Evolutionary conservation across 148 eudicot genomes (phyloP), one percentile per base, ranked within the genome.

Genomic region (Rhododendron vialii): DNA sequence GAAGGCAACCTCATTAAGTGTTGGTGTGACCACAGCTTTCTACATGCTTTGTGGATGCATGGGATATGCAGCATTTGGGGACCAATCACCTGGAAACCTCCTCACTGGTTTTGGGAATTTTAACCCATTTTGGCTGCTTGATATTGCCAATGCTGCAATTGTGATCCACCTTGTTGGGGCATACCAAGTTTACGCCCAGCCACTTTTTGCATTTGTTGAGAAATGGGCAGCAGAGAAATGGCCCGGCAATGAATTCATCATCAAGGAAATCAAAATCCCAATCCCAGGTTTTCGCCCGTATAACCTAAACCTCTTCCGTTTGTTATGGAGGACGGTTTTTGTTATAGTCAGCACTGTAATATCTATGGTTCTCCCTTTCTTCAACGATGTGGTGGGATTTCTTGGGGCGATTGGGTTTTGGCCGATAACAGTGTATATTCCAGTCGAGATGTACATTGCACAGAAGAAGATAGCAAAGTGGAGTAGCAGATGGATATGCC

Each of bases 11-110:
- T 48, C 90, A 8, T 81, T 91, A 73, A 90, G 93, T 85, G 89
- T 88, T n/a, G 82, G 86, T 2, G 89, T 90, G 4, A 91, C 94
- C 43, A 92, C 94, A 53, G 4, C 85, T 6, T 91, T 92, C 87
- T 92, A 92, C 88, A 89, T 91, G 87, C 87, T 90, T 2, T 92
- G 94, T 81, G 94, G 93, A 5, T 88, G 91, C 69, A 87, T 90
- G 87, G 94, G 94, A 1, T 92, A 92, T 78, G 94, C 93, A 1
- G 93, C 94, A 0, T 92, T 90, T 84, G 94, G 93, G 22, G 92
- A 92, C 85, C 84, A 73, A 5, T 89, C 94, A 18, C 94, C 93
- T 0, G 93, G 92, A 7, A 92, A 92, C 51, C 93, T 92, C 61
- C 89, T 92, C 13, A 90, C 94, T 0, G 94, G 92, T 5, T 92